Evolutionary conservation across 768 basidiomycete species (phyloP), one percentile per base, ranked within the genome.

Genomic region (Russula foetens): DNA sequence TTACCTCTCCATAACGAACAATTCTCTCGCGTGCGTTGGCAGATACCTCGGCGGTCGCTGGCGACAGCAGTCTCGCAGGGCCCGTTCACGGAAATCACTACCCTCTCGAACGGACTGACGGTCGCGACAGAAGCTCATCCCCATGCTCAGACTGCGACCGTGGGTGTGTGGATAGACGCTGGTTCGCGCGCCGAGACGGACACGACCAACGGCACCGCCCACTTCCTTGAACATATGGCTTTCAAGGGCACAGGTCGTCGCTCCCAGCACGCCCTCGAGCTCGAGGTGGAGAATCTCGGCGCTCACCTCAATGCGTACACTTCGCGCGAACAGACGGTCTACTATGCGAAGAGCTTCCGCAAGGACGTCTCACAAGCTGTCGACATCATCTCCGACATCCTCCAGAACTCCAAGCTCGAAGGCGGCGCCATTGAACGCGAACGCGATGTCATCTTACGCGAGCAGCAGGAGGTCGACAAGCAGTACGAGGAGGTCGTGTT

Each of bases 391-490:
- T 88, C 89, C 69, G 97, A 99, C 74, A 98, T 99, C 69, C 82
- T 98, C 46, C 94, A 97, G 73, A 96, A 95, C 75, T 93, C 92
- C 33, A 98, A 94, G 77, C 81, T 98, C 52, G 97, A 99, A 71
- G 74, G 73, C 54, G 66, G 79, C 28, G 94, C 95, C 0, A 85
- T 99, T 67, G 97, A 98, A 76, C 79, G 95, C 65, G 97, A 98
- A 77, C 84, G 95, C 46, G 93, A 95, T 72, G 95, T 98, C 44
- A 98, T 98, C 67, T 74, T 98, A 57, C 81, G 97, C 64, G 97
- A 99, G 74, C 95, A 97, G 77, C 91, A 98, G 77, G 97, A 98
- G 77, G 97, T 98, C 31, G 94, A 97, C 76, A 98, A 98, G 78
- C 94, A 97, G 79, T 75, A 90, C 53, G 95, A 98, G 77, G 97